Evolutionary conservation across 1,139 yeast genomes (phyloP), one percentile per base, ranked within the genome.

Genomic region (Citeromyces hawaiiensis): DNA sequence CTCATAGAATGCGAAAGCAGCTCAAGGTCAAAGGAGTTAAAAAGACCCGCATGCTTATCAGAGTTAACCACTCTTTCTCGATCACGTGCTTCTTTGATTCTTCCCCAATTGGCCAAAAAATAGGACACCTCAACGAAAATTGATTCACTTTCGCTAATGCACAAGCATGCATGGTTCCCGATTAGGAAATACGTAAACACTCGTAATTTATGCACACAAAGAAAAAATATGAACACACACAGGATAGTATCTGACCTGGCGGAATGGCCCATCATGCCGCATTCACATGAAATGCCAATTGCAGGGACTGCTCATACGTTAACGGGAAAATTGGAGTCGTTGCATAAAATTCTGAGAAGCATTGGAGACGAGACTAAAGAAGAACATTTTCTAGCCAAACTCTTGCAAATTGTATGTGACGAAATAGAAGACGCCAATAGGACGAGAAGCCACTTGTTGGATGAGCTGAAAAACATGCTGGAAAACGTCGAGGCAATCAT

Each of bases 61-160:
- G n/a, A n/a, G n/a, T n/a, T n/a, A n/a, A n/a, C n/a, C n/a, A n/a
- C n/a, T n/a, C n/a, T n/a, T n/a, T n/a, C n/a, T n/a, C n/a, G n/a
- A n/a, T n/a, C n/a, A n/a, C n/a, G n/a, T n/a, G n/a, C n/a, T n/a
- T n/a, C n/a, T n/a, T n/a, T n/a, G n/a, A n/a, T n/a, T n/a, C n/a
- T n/a, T n/a, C n/a, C n/a, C n/a, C n/a, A n/a, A n/a, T n/a, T n/a
- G n/a, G n/a, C n/a, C n/a, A n/a, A n/a, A n/a, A n/a, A n/a, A n/a
- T n/a, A n/a, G n/a, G n/a, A n/a, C n/a, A n/a, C n/a, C n/a, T n/a
- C n/a, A n/a, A n/a, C n/a, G n/a, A n/a, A n/a, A n/a, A n/a, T n/a
- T n/a, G n/a, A n/a, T n/a, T n/a, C n/a, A n/a, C n/a, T n/a, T 19
- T 29, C 16, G 32, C 32, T 29, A n/a, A 29, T 29, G 32, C 32